phyloP scores from a whole-genome alignment of 73 alveolate species.

The Paramecium octaurelia region DNA sequence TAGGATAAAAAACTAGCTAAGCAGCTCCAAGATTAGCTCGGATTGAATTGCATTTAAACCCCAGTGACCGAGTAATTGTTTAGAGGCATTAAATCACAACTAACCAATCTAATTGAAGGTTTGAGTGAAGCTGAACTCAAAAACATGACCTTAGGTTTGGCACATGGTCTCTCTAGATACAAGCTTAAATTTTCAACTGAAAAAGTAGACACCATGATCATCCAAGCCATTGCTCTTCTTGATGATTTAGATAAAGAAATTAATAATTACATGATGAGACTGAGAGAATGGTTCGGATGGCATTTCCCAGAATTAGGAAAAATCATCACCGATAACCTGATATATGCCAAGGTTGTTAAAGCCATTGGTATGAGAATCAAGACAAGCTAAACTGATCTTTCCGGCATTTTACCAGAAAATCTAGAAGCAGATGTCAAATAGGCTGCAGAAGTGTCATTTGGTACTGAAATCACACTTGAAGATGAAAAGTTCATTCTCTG shows the following conservation, averaged over 20 bases:
- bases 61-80: constrained; percentile 85
- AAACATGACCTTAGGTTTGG: constrained; percentile 95
- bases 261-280: constrained; percentile 99
- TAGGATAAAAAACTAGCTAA: constrained; percentile 89
- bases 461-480: constrained; percentile 98
- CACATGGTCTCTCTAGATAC: constrained; percentile 95
- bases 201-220: constrained; percentile 98
- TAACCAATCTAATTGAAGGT: constrained; percentile 89
- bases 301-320: constrained; percentile 99
- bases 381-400: constrained; percentile 69
- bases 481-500: constrained; percentile 86
- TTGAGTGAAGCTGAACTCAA: constrained; percentile 90
- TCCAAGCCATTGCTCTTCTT: constrained; percentile 97
- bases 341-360: constrained; percentile 94
- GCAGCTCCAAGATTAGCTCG: constrained; percentile 82
- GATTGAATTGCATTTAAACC: constrained; percentile 83
- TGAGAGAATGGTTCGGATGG: constrained; percentile 99
- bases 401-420: constrained; percentile 88
- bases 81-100: constrained; percentile 93
- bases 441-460: constrained; percentile 96
- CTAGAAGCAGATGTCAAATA: constrained; percentile 89
- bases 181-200: constrained; percentile 94
- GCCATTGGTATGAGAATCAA: constrained; percentile 92
- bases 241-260: constrained; percentile 99
- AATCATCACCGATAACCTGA: constrained; percentile 97